Conservation (phyloP, 495 filamentous ascomycete species). For the Melanomma pulvis-pyrius region DNA sequence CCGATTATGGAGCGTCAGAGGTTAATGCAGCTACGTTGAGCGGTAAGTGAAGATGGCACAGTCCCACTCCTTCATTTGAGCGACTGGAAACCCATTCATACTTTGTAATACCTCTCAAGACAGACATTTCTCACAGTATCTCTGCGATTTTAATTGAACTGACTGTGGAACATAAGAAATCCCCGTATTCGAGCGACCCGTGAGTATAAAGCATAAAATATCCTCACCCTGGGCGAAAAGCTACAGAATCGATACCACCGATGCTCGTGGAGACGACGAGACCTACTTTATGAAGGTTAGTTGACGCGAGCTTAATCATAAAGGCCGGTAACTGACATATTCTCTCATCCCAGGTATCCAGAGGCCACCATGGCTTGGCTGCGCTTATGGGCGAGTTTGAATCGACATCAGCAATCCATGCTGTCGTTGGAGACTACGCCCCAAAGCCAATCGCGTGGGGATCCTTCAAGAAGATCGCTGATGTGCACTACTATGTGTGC, state of each 20-base stretch:
- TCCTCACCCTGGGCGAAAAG: not conserved
- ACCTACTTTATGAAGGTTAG: constrained; percentile 11
- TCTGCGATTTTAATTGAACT: not conserved
- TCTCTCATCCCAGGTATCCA: not conserved
- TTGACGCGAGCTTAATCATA: not conserved
- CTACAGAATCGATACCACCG: not conserved
- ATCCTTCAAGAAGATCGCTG: not conserved
- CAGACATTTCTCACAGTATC: not conserved
- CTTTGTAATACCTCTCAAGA: not conserved
- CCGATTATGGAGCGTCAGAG: not conserved
- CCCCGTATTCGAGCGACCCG: not conserved
- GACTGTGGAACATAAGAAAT: not conserved
- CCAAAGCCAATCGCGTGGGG: constrained; percentile 25
- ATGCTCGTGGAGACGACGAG: not conserved
- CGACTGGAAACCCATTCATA: not conserved
- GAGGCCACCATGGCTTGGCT: not conserved
- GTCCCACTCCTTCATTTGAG: not conserved
- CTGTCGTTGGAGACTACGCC: constrained; percentile 7
- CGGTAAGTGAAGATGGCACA: not conserved
- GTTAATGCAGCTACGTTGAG: not conserved
- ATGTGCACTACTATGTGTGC: constrained; percentile 16
- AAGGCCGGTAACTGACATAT: constrained; percentile 11
- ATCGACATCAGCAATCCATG: constrained; percentile 16
- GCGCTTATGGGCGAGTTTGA: constrained; percentile 16
- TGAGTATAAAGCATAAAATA: not conserved